Evolutionary conservation across 2,329 filamentous ascomycete species (phyloP), one percentile per base, ranked within the genome.

Genomic region (Knoxdaviesia capensis): DNA sequence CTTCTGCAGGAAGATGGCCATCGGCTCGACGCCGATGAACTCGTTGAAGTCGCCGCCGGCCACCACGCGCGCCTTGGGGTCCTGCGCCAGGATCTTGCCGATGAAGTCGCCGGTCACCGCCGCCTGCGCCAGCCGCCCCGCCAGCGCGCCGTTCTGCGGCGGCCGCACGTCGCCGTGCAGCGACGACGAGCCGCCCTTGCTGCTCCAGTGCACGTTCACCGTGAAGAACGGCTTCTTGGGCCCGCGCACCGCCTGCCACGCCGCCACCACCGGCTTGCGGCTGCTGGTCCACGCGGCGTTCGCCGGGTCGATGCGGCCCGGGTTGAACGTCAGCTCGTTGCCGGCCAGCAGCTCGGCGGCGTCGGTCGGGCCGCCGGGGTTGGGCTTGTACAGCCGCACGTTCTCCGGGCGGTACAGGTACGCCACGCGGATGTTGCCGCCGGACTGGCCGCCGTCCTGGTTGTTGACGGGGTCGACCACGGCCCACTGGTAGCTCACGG

Each of bases 31-130:
- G 46, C 76, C 75, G 5, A 67, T 54, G 53, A 80, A 83, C 54
- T 84, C 79, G 62, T 84, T 83, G 54, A 77, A 83, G 57, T 84
- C 79, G 30, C 79, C 79, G 0, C 71, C 68, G 3, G 65, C 59
- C 45, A 83, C 65, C 48, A 84, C 54, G 29, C 61, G 61, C 0
- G 78, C 77, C 10, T 65, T 56, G 7, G 60, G 53, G 55, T 81
- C 69, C 36, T 65, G 51, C 6, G 59, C 54, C 20, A 81, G 65
- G 48, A 84, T 74, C 44, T 69, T 44, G 2, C 62, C 56, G 42
- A 77, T 63, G 50, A 80, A 80, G 9, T 59, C 49, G 4, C 66
- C 76, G 5, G 76, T 74, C 32, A 75, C 56, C 36, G 68, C 61
- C 3, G 70, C 68, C 54, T 83, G 78, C 31, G 57, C 52, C 1